Conservation (phyloP, 108 stramenopile genomes). For the Nitzschia sp. region DNA sequence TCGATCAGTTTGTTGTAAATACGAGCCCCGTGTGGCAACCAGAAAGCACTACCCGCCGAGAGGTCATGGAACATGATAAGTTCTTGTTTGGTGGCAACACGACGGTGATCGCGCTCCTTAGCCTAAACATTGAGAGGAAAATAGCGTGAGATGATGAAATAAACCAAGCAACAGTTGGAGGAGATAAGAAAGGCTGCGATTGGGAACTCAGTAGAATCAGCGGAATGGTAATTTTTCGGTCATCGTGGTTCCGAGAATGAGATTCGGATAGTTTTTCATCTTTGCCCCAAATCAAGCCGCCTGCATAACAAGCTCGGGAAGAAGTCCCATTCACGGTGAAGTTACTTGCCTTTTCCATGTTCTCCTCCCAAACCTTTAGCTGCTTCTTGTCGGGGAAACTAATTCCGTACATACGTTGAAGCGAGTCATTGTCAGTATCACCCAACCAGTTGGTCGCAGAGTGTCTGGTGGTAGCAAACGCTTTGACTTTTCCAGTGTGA, state of each 20-base stretch:
- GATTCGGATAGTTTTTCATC: conserved; percentile 71
- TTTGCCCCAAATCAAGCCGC: conserved; percentile 34
- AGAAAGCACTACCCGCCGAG: conserved; percentile 97
- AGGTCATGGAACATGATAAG: conserved; percentile 97
- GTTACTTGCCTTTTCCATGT: conserved; percentile 82
- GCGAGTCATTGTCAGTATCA: conserved; percentile 94
- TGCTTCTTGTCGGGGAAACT: conserved; percentile 98
- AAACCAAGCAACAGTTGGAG: not conserved
- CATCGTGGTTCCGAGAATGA: conserved; percentile 74
- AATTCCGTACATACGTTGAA: conserved; percentile 98
- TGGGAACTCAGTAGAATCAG: conserved; percentile 63
- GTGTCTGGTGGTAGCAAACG: conserved; percentile 90
- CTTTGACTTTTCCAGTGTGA: conserved; percentile 94
- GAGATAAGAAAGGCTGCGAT: not conserved
- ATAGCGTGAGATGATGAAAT: not conserved
- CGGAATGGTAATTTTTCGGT: conserved; percentile 52
- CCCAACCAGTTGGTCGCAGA: conserved; percentile 98
- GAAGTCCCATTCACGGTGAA: not conserved
- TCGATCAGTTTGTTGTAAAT: conserved; percentile 98
- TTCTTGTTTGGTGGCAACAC: conserved; percentile 91
- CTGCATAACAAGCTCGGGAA: not conserved
- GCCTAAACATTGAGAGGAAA: conserved; percentile 59
- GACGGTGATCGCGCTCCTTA: conserved; percentile 96
- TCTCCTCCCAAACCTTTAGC: conserved; percentile 95
- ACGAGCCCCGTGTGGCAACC: conserved; percentile 97